Base-by-base conservation (phyloP, 2,329 filamentous ascomycete species). In the Claviceps paspali region DNA sequence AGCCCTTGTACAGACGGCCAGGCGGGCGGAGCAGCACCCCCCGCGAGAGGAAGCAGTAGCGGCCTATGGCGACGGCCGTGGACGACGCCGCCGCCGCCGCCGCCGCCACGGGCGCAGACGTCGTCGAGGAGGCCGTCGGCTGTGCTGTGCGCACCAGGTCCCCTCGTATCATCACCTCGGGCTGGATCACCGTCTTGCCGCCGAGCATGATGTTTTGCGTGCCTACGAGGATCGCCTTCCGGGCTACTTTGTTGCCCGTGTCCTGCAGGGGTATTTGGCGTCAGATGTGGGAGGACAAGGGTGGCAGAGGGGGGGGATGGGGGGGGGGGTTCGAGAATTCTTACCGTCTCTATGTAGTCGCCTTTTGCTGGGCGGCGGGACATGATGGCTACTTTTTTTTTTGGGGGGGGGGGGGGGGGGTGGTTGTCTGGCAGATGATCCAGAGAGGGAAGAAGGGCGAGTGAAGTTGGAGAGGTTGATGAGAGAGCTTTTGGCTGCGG, bases 121-220 rank as follows among this genome's bases (percentile, higher is more conserved):
- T 50, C 4, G 29, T 11, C 1, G 55, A 53, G 3, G 58, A 61
- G 4, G 29, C 9, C 2, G 55, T 52, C 3, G 58, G 62, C 5
- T 14, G 29, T 7, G 61, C 65, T 6, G 68, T 76, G 37, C 67
- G 73, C 30, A 80, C 71, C 14, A 98, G 73, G 53, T 98, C 91
- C 31, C 88, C 91, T 33, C 91, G 80, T 53, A 98, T 85, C 60
- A 91, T 86, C 49, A 86, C 88, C 53, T 94, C 87, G 44, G 86
- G 81, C 68, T 94, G 86, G 53, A 98, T 93, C 44, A 96, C 85
- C 1, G 87, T 93, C 61, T 85, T 93, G 45, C 91, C 91, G 48
- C 86, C 91, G 2, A 98, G 80, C 60, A 94, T 94, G 61, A 98
- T 96, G 62, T 96, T 93, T 49, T 93, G 86, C 17, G 88, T 95